Base-by-base conservation (phyloP, 2,329 filamentous ascomycete species). In the Raffaelea albimanens region DNA sequence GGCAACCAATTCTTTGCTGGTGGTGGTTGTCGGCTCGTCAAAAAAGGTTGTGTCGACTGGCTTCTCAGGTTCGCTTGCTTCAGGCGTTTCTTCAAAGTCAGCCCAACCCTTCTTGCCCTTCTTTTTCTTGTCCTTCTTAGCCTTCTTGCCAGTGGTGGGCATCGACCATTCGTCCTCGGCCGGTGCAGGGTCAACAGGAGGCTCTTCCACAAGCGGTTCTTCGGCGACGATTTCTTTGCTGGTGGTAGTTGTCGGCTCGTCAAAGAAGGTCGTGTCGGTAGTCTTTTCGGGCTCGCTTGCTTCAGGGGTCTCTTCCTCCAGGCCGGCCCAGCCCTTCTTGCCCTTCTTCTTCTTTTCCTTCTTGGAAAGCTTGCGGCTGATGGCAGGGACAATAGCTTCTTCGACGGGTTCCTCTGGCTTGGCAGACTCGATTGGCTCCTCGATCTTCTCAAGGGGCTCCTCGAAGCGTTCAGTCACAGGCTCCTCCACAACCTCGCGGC, bases 71-170 rank as follows among this genome's bases (percentile, higher is more conserved):
- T 39, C 40, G 5, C 25, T 29, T 7, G 25, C 7, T 13, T 29
- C 25, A 13, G 25, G 25, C 25, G 25, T 29, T 29, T 13, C 25
- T 7, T 29, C 25, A 7, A 29, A 13, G 25, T 29, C 25, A 13
- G 25, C 25, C 25, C 25, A 29, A 13, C 25, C 33, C 39, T 44
- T 39, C 43, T 51, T 46, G 7, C 31, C 33, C 7, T 7, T 13
- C 25, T 13, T 29, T n/a, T 19, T 44, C 67, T 66, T 43, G 58
- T 57, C 50, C 63, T 47, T 38, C 47, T 44, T 46, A 22, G 38
- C 25, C 39, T 46, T 45, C n/a, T 52, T 48, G 29, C 41, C 20
- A 18, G 45, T 46, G 36, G 34, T 11, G 8, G 45, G 14, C 16
- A 14, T 23, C 10, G 29, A 16, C 14, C 33, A 16, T 16, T 44